Evolutionary conservation across 371 early-diverging fungal genomes (phyloP), one percentile per base, ranked within the genome.

Genomic region (Batkoa obscura): DNA sequence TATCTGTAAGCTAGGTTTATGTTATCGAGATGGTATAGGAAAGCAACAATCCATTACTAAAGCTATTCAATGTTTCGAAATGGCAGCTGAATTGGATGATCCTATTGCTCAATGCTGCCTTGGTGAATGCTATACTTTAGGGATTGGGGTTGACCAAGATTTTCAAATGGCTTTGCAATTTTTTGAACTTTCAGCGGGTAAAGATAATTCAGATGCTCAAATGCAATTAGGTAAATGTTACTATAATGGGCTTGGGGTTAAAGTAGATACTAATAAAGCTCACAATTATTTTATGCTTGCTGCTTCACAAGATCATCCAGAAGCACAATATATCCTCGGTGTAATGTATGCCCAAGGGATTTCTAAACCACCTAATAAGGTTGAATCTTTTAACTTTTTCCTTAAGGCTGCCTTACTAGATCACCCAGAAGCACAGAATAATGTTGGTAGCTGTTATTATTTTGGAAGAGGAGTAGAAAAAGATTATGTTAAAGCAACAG

Each of bases 51-150:
- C 85, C 59, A 67, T 71, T 36, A 54, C 56, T 4, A 56, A 69
- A 57, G 90, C 83, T 1, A 50, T 71, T 31, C 34, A 58, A 57
- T 73, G 64, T 64, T 74, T 60, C 54, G 50, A 41, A 23, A 63
- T 62, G 46, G 64, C 80, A 8, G 78, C 79, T 0, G 68, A 60
- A 3, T 66, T 68, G 41, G 72, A 83, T 55, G 73, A 84, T 43
- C 75, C 81, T 5, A 78, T 81, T 50, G 87, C 88, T 32, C 81
- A 84, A 68, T 74, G 90, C 45, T 85, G 85, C 49, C 69, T 93
- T 2, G 83, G 85, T 23, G 84, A 81, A 5, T 79, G 90, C 72
- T 86, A 90, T 64, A 88, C 82, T 38, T 63, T 66, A 37, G 88
- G 84, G 2, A 69, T 73, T 50, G 79, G 84, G 0, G 66, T 83